Evolutionary conservation across 1,139 yeast species (phyloP).

Genomic region (Hansenula sp.): DNA sequence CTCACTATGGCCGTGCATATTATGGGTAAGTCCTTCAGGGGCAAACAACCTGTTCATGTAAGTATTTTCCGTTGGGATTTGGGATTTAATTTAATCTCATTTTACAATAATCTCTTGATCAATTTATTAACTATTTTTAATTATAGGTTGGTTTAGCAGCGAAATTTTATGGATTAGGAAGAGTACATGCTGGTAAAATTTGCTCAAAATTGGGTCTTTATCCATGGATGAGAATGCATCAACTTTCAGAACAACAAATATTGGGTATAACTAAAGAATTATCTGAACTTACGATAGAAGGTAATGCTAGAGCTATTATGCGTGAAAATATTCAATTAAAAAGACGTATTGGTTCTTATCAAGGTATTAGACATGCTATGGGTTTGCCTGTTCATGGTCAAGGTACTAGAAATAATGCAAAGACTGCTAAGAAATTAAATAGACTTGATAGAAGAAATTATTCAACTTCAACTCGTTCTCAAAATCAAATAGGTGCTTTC

Average conservation of each 20-base stretch:
- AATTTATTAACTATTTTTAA: not conserved
- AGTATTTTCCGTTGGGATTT: not conserved
- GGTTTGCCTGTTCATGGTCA: conserved; percentile 95
- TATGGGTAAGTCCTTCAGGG: conserved; percentile 68
- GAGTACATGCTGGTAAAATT: conserved; percentile 63
- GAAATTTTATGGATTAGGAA: conserved; percentile 84
- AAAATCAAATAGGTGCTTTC: not conserved
- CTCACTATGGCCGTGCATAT: conserved; percentile 67
- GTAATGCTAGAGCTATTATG: conserved; percentile 74
- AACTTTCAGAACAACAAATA: conserved; percentile 82
- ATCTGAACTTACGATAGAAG: conserved; percentile 78
- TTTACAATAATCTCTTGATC: too few relatives aligned
- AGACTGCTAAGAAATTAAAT: conserved; percentile 84
- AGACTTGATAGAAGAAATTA: conserved; percentile 61
- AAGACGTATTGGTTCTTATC: conserved; percentile 78
- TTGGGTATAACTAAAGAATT: conserved; percentile 85
- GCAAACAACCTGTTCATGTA: conserved; percentile 35
- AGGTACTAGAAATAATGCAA: conserved; percentile 84
- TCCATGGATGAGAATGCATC: conserved; percentile 93
- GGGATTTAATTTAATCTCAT: too few relatives aligned
- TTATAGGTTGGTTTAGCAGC: conserved; percentile 67
- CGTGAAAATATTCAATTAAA: conserved; percentile 77
- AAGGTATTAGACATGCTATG: conserved; percentile 85
- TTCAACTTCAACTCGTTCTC: conserved; percentile 14
- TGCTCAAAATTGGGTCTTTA: conserved; percentile 89